Evolutionary conservation across 73 alveolate genomes (phyloP).

Genomic region (Tetrahymena thermophila): DNA sequence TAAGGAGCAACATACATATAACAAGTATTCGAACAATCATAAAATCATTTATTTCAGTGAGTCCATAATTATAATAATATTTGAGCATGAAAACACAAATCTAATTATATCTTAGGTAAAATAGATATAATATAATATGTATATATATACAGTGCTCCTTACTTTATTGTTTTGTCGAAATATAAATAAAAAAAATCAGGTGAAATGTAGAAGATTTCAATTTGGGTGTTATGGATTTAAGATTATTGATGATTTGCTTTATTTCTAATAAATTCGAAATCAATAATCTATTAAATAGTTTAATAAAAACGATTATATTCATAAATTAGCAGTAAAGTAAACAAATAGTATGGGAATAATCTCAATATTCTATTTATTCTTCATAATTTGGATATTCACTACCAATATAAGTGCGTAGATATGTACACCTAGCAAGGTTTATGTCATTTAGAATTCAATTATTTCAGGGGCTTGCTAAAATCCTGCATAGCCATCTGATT

Average conservation of each 20-base stretch:
- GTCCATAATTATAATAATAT: too few relatives aligned
- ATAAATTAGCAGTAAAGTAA: too few relatives aligned
- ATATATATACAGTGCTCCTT: background rate
- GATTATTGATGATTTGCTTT: background rate
- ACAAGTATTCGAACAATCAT: too few relatives aligned
- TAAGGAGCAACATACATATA: too few relatives aligned
- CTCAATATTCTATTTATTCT: background rate
- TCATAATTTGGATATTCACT: background rate
- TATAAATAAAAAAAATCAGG: background rate
- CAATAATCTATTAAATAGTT: background rate
- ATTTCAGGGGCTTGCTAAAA: background rate
- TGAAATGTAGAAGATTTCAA: background rate
- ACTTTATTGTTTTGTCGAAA: background rate
- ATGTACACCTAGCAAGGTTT: background rate
- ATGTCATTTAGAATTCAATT: background rate
- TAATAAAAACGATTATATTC: background rate
- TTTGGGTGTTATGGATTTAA: background rate
- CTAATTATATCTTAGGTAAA: too few relatives aligned
- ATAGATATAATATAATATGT: too few relatives aligned
- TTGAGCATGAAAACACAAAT: too few relatives aligned
- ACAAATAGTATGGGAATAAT: background rate
- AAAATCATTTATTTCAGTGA: too few relatives aligned
- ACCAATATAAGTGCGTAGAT: background rate
- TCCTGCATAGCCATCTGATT: background rate
- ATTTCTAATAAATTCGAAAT: background rate